phyloP scores from a whole-genome alignment of 495 filamentous ascomycete species.

The Penicillium dipodomyicola region DNA sequence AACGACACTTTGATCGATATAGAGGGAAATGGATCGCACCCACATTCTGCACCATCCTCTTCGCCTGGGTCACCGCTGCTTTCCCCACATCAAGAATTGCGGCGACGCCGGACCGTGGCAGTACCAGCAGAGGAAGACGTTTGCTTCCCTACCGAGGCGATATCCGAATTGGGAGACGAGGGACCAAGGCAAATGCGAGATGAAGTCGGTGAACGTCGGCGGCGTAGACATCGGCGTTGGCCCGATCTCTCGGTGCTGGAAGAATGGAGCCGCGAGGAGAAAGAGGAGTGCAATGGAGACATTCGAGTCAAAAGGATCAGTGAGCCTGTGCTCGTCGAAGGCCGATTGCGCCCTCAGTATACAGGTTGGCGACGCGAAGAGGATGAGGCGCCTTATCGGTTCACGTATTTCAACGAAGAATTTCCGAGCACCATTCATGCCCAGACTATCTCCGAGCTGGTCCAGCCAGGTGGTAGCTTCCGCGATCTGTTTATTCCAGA shows the following conservation, averaged over 20 bases:
- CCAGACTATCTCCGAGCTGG: slow-evolving; percentile 87
- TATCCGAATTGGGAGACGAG: slow-evolving; percentile 80
- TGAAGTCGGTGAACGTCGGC: slow-evolving; percentile 50
- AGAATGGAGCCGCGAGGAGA: slow-evolving; percentile 89
- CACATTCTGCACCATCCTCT: slow-evolving; percentile 31
- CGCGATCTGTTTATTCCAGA: slow-evolving; percentile 80
- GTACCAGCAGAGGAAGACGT: slow-evolving; percentile 78
- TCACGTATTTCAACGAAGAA: slow-evolving; percentile 98
- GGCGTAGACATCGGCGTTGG: slow-evolving; percentile 57
- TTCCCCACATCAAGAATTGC: slow-evolving; percentile 35
- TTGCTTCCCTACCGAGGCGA: slow-evolving; percentile 79
- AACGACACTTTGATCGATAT: slow-evolving; percentile 60
- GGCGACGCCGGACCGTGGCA: slow-evolving; percentile 51
- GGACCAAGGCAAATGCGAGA: slow-evolving; percentile 38
- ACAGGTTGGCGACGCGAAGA: slow-evolving; percentile 79
- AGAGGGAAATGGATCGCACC: slow-evolving; percentile 42
- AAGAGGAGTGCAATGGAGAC: slow-evolving; percentile 82
- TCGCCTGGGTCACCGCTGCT: slow-evolving; percentile 30
- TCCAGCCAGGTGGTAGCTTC: slow-evolving; percentile 81
- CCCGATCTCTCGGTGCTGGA: slow-evolving; percentile 75
- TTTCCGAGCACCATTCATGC: slow-evolving; percentile 92
- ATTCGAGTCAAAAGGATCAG: slow-evolving; percentile 88
- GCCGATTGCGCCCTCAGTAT: slow-evolving; percentile 79
- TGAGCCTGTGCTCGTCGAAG: slow-evolving; percentile 87
- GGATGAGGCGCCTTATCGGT: slow-evolving; percentile 89